Evolutionary conservation across 75 land plant genomes (phyloP).

Genomic region (Cryptomeria japonica): DNA sequence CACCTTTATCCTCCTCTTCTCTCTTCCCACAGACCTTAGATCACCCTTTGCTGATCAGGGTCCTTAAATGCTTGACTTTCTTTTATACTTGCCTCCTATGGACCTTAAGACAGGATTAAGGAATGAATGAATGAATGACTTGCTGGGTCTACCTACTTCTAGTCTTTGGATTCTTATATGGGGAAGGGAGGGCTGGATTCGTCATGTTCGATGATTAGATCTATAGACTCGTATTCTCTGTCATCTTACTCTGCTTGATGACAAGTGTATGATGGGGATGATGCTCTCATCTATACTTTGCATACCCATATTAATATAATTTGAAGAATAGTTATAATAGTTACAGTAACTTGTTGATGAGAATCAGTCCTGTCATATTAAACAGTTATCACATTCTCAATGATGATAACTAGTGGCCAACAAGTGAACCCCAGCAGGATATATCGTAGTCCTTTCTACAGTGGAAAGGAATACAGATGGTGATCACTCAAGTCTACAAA

Average conservation of each 20-base stretch:
- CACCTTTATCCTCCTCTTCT: neutral
- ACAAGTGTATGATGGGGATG: constrained; percentile 12
- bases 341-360: neutral
- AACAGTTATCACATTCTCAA: constrained; percentile 1
- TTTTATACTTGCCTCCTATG: constrained; percentile 1
- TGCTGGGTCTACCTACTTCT: neutral
- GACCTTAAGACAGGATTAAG: neutral
- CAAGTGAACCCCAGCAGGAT: constrained; percentile 10
- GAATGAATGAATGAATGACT: constrained; percentile 10
- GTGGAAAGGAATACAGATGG: constrained; percentile 1
- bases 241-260: neutral
- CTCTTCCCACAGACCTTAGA: constrained; percentile 2
- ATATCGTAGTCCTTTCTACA: constrained; percentile 12
- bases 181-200: neutral
- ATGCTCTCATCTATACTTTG: neutral
- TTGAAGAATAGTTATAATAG: neutral
- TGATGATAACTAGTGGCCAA: constrained; percentile 16
- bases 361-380: constrained; percentile 4
- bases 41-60: neutral
- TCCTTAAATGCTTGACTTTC: constrained; percentile 13
- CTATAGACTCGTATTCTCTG: neutral
- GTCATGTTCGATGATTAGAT: constrained; percentile 7
- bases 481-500: neutral
- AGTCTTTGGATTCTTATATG: constrained; percentile 5
- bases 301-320: neutral